Base-by-base conservation (phyloP, 805 yeast species). In the Metschnikowia continentalis region DNA sequence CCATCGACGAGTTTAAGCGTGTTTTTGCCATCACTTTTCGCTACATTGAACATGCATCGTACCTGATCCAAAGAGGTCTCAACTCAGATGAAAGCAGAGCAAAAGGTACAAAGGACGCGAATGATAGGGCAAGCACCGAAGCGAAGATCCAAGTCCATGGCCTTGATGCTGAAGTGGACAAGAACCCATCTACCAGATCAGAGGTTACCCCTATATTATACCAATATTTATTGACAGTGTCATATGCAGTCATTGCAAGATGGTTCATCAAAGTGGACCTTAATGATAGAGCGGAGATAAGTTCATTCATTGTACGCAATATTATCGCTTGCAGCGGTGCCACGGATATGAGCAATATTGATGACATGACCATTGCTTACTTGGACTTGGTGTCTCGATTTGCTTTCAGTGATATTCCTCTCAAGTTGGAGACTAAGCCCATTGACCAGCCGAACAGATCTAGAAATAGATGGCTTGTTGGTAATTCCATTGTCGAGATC, bases 21-120 rank as follows among this genome's bases (percentile, higher is more conserved):
- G 88, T 89, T 2, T 88, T 90, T 70, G 96, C 88, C 1, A 86
- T 90, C 63, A 85, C 90, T 1, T 87, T 90, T 70, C 84, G 84
- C 58, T 85, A 83, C 58, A 85, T 89, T 49, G 88, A 87, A 61
- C 84, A 83, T 61, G 81, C 89, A 1, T 74, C 78, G 47, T 90
- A 86, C 57, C 61, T 66, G 50, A 56, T 70, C 54, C 56, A 65
- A 46, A 56, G 71, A 61, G 46, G 60, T 51, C 17, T 48, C 55
- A 37, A 48, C 42, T 46, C 41, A 6, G 47, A 44, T 3, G 37
- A 35, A 4, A 15, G 17, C 5, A 48, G 54, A 46, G 26, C 65
- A 26, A 46, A 54, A 35, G 53, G 52, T 40, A 48, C 53, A 5
- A 40, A 49, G 36, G 50, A 46, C 7, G 35, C 38, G 37, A 26